Conservation (phyloP, 768 basidiomycete species). For the Amanita molliuscula region DNA sequence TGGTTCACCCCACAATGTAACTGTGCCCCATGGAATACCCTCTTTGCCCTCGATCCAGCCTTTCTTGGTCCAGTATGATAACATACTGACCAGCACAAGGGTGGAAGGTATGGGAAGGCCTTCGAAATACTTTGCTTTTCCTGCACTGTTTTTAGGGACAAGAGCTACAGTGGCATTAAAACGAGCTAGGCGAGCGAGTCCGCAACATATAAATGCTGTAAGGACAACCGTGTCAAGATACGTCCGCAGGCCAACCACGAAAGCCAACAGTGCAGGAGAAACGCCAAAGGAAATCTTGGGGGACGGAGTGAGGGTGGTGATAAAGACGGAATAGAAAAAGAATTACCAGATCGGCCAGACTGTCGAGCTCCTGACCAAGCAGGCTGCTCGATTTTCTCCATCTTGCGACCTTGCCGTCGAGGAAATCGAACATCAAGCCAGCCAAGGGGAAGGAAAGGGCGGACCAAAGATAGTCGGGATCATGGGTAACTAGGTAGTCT, state of each 20-base stretch:
- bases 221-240: constrained; percentile 84
- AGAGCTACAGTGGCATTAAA: constrained; percentile 98
- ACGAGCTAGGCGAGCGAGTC: constrained; percentile 90
- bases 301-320: constrained; percentile 4
- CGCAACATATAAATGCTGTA: constrained; percentile 89
- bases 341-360: constrained; percentile 82
- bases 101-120: constrained; percentile 95
- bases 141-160: constrained; percentile 76
- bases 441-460: constrained; percentile 86
- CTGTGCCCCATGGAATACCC: constrained; percentile 68
- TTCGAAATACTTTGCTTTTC: constrained; percentile 94
- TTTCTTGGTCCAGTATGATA: constrained; percentile 75
- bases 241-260: constrained; percentile 83
- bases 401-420: constrained; percentile 95
- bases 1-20: constrained; percentile 58
- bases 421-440: constrained; percentile 94
- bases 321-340: constrained; percentile 17
- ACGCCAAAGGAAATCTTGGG: constrained; percentile 93
- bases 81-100: constrained; percentile 62
- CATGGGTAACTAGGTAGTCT: constrained; percentile 73
- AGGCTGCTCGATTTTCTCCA: constrained; percentile 95
- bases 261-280: constrained; percentile 89
- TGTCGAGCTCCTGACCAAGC: constrained; percentile 96
- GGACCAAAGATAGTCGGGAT: constrained; percentile 72
- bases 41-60: constrained; percentile 78